Conservation (phyloP, 2,329 filamentous ascomycete species). For the Bipolaris victoriae region DNA sequence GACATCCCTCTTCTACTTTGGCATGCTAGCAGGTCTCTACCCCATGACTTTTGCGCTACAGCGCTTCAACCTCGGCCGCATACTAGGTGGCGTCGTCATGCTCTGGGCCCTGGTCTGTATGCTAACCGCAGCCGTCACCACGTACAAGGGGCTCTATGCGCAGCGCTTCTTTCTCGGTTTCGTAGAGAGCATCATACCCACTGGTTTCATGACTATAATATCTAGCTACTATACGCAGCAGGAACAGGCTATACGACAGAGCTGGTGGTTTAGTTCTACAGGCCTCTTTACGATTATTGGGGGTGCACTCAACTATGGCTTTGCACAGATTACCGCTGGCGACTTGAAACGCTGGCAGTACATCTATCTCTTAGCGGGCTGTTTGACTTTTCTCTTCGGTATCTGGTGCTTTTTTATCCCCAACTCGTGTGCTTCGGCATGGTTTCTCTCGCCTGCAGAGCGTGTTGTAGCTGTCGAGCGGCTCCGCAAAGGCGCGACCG, state of each 20-base stretch:
- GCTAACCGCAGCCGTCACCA: constrained; percentile 70
- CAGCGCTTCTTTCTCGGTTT: constrained; percentile 64
- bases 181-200: constrained; percentile 62
- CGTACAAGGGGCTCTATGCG: constrained; percentile 65
- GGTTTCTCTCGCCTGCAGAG: constrained; percentile 71
- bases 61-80: constrained; percentile 68
- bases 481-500: constrained; percentile 56
- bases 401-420: constrained; percentile 72
- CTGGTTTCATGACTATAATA: constrained; percentile 63
- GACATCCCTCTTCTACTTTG: constrained; percentile 80
- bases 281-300: constrained; percentile 46
- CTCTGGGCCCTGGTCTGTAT: constrained; percentile 72
- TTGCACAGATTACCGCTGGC: constrained; percentile 46
- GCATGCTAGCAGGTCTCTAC: constrained; percentile 75
- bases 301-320: constrained; percentile 44
- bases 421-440: constrained; percentile 69
- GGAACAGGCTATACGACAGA: constrained; percentile 60
- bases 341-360: constrained; percentile 65
- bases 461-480: constrained; percentile 60
- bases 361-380: constrained; percentile 68
- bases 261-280: constrained; percentile 70
- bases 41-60: constrained; percentile 75
- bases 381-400: constrained; percentile 64
- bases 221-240: constrained; percentile 50
- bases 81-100: constrained; percentile 68